These are phyloP conservation scores for Reutealis trisperma DNA, from an alignment of 345 rosid genomes.

Conservation along the genomic window DNA sequence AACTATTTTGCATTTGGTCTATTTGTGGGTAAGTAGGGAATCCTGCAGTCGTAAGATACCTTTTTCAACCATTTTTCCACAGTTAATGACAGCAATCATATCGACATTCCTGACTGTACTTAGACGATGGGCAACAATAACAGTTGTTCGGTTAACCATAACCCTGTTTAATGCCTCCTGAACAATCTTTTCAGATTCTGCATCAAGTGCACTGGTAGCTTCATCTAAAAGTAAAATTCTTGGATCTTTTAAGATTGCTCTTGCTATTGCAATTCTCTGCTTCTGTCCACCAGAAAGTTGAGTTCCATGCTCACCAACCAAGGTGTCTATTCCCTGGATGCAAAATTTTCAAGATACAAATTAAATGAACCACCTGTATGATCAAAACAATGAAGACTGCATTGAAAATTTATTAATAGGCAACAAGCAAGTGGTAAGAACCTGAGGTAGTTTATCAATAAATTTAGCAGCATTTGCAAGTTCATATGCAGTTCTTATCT, in stretches of 20 bases:
- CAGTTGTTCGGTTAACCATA: constrained; percentile 16
- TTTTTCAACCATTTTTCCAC: constrained; percentile 41
- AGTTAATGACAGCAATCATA: constrained; percentile 14
- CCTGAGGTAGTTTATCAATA: constrained; percentile 75
- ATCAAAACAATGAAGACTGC: background rate
- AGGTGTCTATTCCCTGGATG: constrained; percentile 39
- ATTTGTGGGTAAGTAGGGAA: too few species aligned
- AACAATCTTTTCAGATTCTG: constrained; percentile 19
- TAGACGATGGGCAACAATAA: constrained; percentile 20
- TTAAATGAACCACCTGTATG: background rate
- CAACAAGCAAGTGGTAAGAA: constrained; percentile 3
- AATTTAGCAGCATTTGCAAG: constrained; percentile 79
- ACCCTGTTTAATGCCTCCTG: constrained; percentile 17
- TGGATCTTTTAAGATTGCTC: constrained; percentile 18
- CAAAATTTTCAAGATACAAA: background rate
- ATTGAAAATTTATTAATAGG: background rate
- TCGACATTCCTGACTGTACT: constrained; percentile 17
- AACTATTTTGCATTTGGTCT: too few species aligned
- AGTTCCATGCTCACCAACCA: constrained; percentile 23
- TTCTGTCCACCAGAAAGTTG: constrained; percentile 22
- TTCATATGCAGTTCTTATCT: constrained; percentile 65
- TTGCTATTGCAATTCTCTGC: constrained; percentile 26
- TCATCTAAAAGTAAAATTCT: constrained; percentile 21
- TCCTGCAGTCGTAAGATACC: constrained; percentile 36
- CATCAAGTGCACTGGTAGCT: constrained; percentile 24